Evolutionary conservation across 2,329 filamentous ascomycete genomes (phyloP), one percentile per base, ranked within the genome.

Genomic region (Epichloe gansuensis): DNA sequence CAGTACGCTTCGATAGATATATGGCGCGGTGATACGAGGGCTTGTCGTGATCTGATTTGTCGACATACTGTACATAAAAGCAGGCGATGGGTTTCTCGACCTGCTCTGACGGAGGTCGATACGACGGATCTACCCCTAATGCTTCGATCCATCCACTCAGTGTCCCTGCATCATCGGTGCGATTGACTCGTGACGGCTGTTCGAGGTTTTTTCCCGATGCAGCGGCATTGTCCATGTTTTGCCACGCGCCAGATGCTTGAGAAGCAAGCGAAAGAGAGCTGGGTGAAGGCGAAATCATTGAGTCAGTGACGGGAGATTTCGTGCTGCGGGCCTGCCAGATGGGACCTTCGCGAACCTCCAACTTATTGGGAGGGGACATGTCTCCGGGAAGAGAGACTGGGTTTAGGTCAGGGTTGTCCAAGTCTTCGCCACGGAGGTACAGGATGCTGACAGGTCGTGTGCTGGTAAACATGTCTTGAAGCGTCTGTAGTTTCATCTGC

Each of bases 391-490:
- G 75, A 44, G 80, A 77, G 9, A 94, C 86, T 0, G 88, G 88
- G 60, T 87, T 81, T 11, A 84, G 68, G 62, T 94, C 88, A 1
- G 87, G 85, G 60, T 94, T 87, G 60, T 94, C 88, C 8, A 79
- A 71, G 27, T 89, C 85, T 23, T 86, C 83, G 31, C 88, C 88
- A 35, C 83, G 79, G 3, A 94, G 73, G 60, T 88, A 90, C 7
- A 94, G 70, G 15, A 90, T 77, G 64, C 87, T 93, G 45, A 87
- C 80, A 1, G 86, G 84, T 2, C 86, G 75, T 5, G 87, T 90
- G 61, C 87, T 93, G 15, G 84, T 87, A 64, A 93, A 93, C 88
- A 93, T 93, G 61, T 91, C 87, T 66, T 91, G 85, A 41, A 90
- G 73, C 1, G 80, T 84, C 58, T 85, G 82, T 31, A 93, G 73